Percentiles rank a stretch among this genome's conserved stretches.
Evolutionary conservation across 345 rosid genomes (phyloP).

Genomic region (Nephelium lappaceum): DNA sequence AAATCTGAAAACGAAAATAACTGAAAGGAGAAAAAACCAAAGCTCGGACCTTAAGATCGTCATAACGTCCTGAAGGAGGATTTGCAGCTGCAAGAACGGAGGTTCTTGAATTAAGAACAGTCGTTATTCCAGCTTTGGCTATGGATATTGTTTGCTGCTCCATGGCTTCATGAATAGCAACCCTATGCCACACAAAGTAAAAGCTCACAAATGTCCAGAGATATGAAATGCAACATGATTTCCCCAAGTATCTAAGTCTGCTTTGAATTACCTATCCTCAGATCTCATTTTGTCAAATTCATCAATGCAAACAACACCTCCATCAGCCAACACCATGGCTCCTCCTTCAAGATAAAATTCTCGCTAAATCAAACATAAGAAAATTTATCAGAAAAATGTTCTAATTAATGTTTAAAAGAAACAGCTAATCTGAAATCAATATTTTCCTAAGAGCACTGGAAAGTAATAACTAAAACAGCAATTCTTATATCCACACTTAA

Average conservation of each 20-base stretch:
- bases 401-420: neutral
- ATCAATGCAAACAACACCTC: constrained; percentile 97
- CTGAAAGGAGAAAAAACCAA: neutral
- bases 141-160: constrained; percentile 99
- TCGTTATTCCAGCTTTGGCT: constrained; percentile 99
- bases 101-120: constrained; percentile 95
- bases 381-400: constrained; percentile 25
- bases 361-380: constrained; percentile 49
- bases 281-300: constrained; percentile 99
- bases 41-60: constrained; percentile 82
- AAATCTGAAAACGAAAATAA: constrained; percentile 2
- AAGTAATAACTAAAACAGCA: neutral
- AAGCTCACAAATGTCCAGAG: constrained; percentile 11
- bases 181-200: constrained; percentile 45
- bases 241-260: neutral
- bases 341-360: constrained; percentile 99
- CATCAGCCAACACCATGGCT: constrained; percentile 99
- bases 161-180: constrained; percentile 99
- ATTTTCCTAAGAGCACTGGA: neutral
- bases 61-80: constrained; percentile 97
- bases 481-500: neutral
- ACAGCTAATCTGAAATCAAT: neutral
- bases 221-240: neutral
- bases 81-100: constrained; percentile 99
- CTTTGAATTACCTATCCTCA: constrained; percentile 74